Percentiles rank a stretch among this genome's conserved stretches.
Evolutionary conservation across 192 early-diverging fungal genomes (phyloP).

Genomic region (Coemansia sp.): DNA sequence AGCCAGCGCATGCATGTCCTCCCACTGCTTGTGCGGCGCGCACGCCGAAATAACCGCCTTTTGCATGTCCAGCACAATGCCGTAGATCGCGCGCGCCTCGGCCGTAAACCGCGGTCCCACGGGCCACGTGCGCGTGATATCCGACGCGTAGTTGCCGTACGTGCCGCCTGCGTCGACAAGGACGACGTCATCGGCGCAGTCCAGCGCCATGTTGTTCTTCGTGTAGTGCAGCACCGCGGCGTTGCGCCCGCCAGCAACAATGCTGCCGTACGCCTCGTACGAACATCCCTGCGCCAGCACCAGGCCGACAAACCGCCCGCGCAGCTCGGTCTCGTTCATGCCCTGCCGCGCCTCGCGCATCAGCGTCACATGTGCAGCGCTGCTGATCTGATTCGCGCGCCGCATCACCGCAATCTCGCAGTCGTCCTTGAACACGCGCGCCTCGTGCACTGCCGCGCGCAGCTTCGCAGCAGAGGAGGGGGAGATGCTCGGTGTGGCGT

Average conservation of each 20-base stretch:
- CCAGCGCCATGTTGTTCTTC: conserved; percentile 67
- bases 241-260: conserved; percentile 77
- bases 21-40: conserved; percentile 78
- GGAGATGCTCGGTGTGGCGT: not conserved
- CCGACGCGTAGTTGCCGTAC: conserved; percentile 78
- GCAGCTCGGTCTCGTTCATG: conserved; percentile 73
- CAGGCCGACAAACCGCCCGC: conserved; percentile 79
- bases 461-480: conserved; percentile 37
- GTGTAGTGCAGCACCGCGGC: conserved; percentile 86
- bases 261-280: conserved; percentile 84
- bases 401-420: conserved; percentile 81
- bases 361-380: conserved; percentile 76
- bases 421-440: conserved; percentile 79
- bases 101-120: conserved; percentile 72
- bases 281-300: conserved; percentile 66
- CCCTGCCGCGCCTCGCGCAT: conserved; percentile 71
- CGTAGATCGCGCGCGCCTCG: conserved; percentile 77
- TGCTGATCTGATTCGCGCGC: conserved; percentile 74
- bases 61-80: conserved; percentile 83
- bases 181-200: conserved; percentile 59
- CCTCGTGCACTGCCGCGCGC: conserved; percentile 68
- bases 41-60: conserved; percentile 69
- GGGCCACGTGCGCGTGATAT: conserved; percentile 91
- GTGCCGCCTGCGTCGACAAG: conserved; percentile 90
- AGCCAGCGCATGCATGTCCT: conserved; percentile 80